Evolutionary conservation across 2,329 filamentous ascomycete genomes (phyloP), one percentile per base, ranked within the genome.

Genomic region (Cadophora malorum): DNA sequence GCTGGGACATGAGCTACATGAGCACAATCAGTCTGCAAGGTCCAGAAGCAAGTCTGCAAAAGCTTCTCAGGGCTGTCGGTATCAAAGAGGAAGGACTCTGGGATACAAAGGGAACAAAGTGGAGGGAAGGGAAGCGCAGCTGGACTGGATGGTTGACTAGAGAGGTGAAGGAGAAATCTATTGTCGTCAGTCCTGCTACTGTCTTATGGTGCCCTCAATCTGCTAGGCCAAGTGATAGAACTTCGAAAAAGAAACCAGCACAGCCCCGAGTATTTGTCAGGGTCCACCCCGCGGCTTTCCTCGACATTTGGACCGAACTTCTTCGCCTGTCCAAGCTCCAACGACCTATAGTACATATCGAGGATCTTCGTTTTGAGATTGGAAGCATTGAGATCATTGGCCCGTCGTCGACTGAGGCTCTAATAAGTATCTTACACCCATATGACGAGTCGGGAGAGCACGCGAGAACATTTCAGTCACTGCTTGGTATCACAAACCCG

Each of bases 1-100:
- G 90, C 0, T 98, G 95, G 94, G 96, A 99, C 79, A 92, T 89
- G 83, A 98, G 94, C 78, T 99, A 97, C 78, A 91, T 96, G 82
- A 92, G 92, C 73, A 97, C 93, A 0, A 91, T 98, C 71, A 86
- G 90, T 16, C 78, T 98, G 3, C 89, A 90, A 72, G 96, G 94
- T 0, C 81, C 83, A 16, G 81, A 87, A 50, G 79, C 82, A 35
- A 90, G 89, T 64, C 81, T 97, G 50, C 83, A 89, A 65, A 85
- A 86, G 47, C 82, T 95, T 10, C 78, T 98, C 41, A 88, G 83
- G 74, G 84, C 83, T 5, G 74, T 97, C 1, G 90, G 91, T 0
- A 79, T 93, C 55, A 81, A 81, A 0, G 84, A 88, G 23, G 83
- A 87, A 16, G 83, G 85, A 19, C 80, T 88, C 28, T 93, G 90